Conservation (phyloP, 495 filamentous ascomycete genomes). For the Penicillium alfredii region DNA sequence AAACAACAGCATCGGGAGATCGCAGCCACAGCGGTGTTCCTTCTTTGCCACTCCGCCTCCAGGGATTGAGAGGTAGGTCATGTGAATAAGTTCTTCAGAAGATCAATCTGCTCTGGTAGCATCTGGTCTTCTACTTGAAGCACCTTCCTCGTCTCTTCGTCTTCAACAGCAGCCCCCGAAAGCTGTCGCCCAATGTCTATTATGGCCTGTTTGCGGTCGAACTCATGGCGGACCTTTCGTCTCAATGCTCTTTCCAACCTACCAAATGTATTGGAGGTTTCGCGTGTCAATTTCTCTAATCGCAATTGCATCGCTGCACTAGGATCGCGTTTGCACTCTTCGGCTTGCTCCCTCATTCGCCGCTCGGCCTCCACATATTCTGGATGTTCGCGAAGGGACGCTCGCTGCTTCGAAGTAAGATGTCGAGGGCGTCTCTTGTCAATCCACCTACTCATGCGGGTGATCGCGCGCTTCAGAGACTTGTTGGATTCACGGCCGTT, state of each 20-base stretch:
- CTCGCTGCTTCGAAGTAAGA: slow-evolving; percentile 20
- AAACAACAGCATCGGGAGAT: slow-evolving; percentile 15
- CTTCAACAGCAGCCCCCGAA: slow-evolving; percentile 12
- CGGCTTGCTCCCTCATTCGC: slow-evolving; percentile 4
- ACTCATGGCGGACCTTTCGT: slow-evolving; percentile 13
- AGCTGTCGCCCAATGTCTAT: slow-evolving; percentile 22
- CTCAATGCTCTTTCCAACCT: slow-evolving; percentile 11
- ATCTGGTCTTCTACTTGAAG: slow-evolving; percentile 17
- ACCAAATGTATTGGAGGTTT: slow-evolving; percentile 13
- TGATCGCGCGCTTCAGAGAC: slow-evolving; percentile 25
- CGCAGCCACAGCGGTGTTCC: slow-evolving; percentile 15
- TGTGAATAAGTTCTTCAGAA: slow-evolving; percentile 22
- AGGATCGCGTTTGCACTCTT: slow-evolving; percentile 3
- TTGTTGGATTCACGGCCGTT: slow-evolving; percentile 22
- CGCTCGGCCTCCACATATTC: slow-evolving; percentile 6
- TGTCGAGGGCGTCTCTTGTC: slow-evolving; percentile 27
- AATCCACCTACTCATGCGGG: slow-evolving; percentile 32
- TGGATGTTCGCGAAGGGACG: slow-evolving; percentile 22
- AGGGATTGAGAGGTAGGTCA: slow-evolving; percentile 24
- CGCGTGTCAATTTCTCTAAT: slow-evolving; percentile 10
- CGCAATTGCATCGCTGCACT: slow-evolving; percentile 4
- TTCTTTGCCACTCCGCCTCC: slow-evolving; percentile 23
- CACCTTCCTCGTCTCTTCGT: slow-evolving; percentile 19
- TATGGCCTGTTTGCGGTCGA: slow-evolving; percentile 18
- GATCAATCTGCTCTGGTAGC: slow-evolving; percentile 19